Percentiles rank a stretch among this genome's conserved stretches.
phyloP scores from a whole-genome alignment of 768 basidiomycete species.

The Phaeolepiota aurea region DNA sequence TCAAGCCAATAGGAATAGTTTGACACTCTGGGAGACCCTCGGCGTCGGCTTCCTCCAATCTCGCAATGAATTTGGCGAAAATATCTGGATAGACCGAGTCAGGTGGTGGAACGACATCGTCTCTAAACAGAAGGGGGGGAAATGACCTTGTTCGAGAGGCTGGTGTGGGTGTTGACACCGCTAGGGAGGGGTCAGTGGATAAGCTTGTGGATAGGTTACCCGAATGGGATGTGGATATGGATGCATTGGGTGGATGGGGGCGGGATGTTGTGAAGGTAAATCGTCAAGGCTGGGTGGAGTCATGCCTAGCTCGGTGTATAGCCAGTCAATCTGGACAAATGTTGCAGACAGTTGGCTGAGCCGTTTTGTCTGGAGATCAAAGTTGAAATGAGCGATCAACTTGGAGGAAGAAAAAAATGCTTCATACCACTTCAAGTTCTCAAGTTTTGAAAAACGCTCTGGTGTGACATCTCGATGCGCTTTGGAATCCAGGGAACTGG shows the following conservation, averaged over 20 bases:
- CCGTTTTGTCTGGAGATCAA: constrained; percentile 61
- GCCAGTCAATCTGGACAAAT: constrained; percentile 74
- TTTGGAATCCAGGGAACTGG: constrained; percentile 20
- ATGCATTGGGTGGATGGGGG: constrained; percentile 11
- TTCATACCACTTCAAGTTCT: constrained; percentile 79
- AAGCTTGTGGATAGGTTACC: no score
- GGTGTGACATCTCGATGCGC: constrained; percentile 67
- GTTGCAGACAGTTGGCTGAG: constrained; percentile 52
- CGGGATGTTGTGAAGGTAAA: constrained; percentile 22
- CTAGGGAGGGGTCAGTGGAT: constrained; percentile 38
- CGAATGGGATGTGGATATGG: constrained; percentile 22
- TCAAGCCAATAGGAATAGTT: constrained; percentile 44
- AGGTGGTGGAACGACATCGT: constrained; percentile 15
- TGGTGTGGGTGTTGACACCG: constrained; percentile 42
- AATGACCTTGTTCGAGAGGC: constrained; percentile 27
- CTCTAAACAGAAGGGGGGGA: constrained; percentile 28
- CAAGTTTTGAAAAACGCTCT: constrained; percentile 71
- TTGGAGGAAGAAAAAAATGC: constrained; percentile 17
- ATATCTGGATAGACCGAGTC: constrained; percentile 48
- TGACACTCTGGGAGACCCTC: constrained; percentile 31
- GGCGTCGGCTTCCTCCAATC: constrained; percentile 50
- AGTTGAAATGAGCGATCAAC: neutral
- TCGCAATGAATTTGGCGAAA: constrained; percentile 54
- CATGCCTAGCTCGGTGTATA: constrained; percentile 78
- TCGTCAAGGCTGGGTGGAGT: constrained; percentile 49